A percentile compares a stretch with the other conserved stretches of the same genome.
Evolutionary conservation across 1,284 basidiomycete species (phyloP).

Genomic region (Sphaerobolus stellatus): DNA sequence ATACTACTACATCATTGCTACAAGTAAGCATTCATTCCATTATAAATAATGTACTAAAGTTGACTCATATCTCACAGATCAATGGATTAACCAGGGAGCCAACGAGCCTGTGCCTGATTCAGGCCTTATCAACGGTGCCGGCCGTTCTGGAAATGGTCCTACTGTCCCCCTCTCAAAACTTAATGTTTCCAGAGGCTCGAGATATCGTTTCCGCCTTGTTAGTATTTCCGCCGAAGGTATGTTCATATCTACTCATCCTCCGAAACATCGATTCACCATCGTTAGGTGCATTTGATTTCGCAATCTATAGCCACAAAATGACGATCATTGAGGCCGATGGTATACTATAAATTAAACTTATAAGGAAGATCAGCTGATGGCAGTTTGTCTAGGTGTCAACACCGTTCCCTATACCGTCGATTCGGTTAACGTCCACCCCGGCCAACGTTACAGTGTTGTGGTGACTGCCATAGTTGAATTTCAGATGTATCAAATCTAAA

Average conservation of each 20-base stretch:
- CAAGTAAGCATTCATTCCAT: neutral
- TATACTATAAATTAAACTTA: constrained; percentile 32
- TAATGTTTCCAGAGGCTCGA: constrained; percentile 35
- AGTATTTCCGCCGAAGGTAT: constrained; percentile 30
- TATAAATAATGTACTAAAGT: neutral
- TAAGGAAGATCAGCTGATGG: constrained; percentile 35
- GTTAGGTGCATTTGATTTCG: constrained; percentile 11
- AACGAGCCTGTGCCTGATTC: constrained; percentile 33
- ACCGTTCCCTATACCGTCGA: constrained; percentile 38
- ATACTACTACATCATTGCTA: constrained; percentile 17
- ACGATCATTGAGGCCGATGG: constrained; percentile 30
- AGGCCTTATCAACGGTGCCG: no score
- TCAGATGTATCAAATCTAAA: neutral
- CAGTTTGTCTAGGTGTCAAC: constrained; percentile 35
- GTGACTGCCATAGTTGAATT: neutral
- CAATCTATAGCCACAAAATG: constrained; percentile 12
- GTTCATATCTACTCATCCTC: constrained; percentile 17
- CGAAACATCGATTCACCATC: constrained; percentile 1
- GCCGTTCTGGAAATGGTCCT: no score
- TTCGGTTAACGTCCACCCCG: constrained; percentile 39
- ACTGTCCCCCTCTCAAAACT: no score
- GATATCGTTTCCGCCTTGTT: constrained; percentile 44
- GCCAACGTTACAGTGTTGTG: constrained; percentile 37
- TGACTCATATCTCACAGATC: neutral
- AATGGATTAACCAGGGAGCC: neutral